These are phyloP conservation scores for Mycena leptocephala DNA, from an alignment of 768 basidiomycete genomes.

Conservation along the genomic window DNA sequence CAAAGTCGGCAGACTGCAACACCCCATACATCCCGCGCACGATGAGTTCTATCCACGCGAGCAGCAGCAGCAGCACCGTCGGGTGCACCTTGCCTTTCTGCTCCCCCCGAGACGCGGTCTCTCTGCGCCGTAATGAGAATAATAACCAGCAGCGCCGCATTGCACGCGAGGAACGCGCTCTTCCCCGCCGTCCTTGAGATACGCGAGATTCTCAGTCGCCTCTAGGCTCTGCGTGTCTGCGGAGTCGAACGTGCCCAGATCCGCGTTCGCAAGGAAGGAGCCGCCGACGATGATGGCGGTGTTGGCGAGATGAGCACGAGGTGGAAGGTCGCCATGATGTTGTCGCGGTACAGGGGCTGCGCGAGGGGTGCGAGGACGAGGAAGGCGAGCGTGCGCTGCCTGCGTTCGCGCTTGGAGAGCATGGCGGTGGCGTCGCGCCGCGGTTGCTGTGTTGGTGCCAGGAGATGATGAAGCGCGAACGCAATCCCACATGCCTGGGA, in stretches of 20 bases:
- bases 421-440: not conserved
- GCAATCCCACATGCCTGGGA: constrained; percentile 16
- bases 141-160: not conserved
- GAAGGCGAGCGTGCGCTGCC: not conserved
- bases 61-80: constrained; percentile 13
- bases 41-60: constrained; percentile 31
- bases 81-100: constrained; percentile 1
- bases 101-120: not conserved
- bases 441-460: constrained; percentile 28
- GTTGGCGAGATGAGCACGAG: constrained; percentile 16
- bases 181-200: constrained; percentile 16
- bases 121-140: constrained; percentile 13
- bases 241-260: not conserved
- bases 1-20: constrained; percentile 10
- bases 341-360: constrained; percentile 3
- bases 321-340: constrained; percentile 22
- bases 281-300: constrained; percentile 19
- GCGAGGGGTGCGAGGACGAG: constrained; percentile 22
- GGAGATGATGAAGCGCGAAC: constrained; percentile 23
- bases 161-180: constrained; percentile 14
- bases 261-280: constrained; percentile 11
- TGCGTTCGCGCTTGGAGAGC: not conserved
- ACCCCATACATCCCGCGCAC: constrained; percentile 25
- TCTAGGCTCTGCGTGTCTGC: not conserved
- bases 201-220: not conserved